Conservation (phyloP, 1,284 basidiomycete genomes). For the Trichosporon sp. region DNA sequence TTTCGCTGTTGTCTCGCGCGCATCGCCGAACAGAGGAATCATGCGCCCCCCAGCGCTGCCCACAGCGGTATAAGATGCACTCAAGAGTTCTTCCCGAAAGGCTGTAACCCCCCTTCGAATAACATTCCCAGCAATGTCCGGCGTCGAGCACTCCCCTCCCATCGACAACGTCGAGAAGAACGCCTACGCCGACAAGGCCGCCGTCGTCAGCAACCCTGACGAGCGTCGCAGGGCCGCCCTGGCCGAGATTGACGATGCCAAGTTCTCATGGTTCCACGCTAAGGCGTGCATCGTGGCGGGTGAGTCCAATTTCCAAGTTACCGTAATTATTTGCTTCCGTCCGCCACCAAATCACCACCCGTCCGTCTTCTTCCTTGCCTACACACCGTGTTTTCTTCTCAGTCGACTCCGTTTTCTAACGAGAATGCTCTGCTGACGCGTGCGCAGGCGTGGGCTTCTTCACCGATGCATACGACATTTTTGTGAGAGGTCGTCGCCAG, state of each 20-base stretch:
- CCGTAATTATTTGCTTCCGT: not conserved
- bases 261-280: conserved; percentile 63
- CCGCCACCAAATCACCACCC: not conserved
- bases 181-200: conserved; percentile 22
- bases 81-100: not conserved
- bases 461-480: conserved; percentile 59
- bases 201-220: conserved; percentile 38
- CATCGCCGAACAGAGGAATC: conserved; percentile 5
- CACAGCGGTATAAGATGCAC: conserved; percentile 8
- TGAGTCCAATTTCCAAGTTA: conserved; percentile 30
- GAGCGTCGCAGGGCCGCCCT: conserved; percentile 68
- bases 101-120: not conserved
- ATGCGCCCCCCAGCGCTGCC: not conserved
- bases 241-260: conserved; percentile 73
- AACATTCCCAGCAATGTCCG: not conserved
- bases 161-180: conserved; percentile 24
- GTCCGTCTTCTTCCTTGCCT: not conserved
- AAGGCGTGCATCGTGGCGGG: conserved; percentile 59
- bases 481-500: conserved; percentile 27
- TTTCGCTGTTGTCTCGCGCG: conserved; percentile 11
- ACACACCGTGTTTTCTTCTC: not conserved
- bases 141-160: not conserved
- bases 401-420: not conserved
- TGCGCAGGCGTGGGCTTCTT: conserved; percentile 51
- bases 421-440: conserved; percentile 17